Conservation (phyloP, 805 yeast genomes). For the Sugiyamaella americana region DNA sequence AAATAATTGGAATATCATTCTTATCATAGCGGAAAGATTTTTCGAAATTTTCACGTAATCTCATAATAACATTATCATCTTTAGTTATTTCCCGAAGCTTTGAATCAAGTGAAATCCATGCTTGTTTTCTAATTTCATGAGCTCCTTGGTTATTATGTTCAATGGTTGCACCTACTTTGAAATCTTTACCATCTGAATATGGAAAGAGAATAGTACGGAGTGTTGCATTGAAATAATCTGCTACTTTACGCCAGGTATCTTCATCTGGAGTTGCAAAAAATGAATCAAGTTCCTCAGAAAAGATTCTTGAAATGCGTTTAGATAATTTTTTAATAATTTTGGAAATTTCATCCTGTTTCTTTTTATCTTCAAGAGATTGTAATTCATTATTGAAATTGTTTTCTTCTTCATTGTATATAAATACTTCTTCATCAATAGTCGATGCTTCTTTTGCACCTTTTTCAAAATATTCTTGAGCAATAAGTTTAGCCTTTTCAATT, state of each 20-base stretch:
- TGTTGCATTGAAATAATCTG: conserved; percentile 39
- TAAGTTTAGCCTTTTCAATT: conserved; percentile 21
- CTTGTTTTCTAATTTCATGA: conserved; percentile 41
- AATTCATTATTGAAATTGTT: conserved; percentile 31
- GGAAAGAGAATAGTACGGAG: conserved; percentile 27
- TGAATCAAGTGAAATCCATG: conserved; percentile 62
- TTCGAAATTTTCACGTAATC: conserved; percentile 77
- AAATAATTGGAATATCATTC: conserved; percentile 73
- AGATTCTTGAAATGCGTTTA: conserved; percentile 19
- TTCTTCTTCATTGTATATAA: conserved; percentile 24
- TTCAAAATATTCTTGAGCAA: conserved; percentile 27
- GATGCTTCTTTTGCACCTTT: conserved; percentile 34
- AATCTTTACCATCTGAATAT: conserved; percentile 39
- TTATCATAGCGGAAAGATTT: conserved; percentile 76
- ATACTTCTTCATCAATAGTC: conserved; percentile 28
- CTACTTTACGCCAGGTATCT: conserved; percentile 57
- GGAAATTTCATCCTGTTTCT: conserved; percentile 38
- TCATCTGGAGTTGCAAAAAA: conserved; percentile 45
- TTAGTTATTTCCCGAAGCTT: conserved; percentile 55
- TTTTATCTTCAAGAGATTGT: conserved; percentile 29
- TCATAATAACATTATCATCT: conserved; percentile 57
- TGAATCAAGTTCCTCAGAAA: conserved; percentile 41
- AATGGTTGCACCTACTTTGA: conserved; percentile 53
- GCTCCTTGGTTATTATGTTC: conserved; percentile 40
- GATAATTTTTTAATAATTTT: conserved; percentile 34